phyloP scores from a whole-genome alignment of 768 basidiomycete species.

The Mycena epipterygia region DNA sequence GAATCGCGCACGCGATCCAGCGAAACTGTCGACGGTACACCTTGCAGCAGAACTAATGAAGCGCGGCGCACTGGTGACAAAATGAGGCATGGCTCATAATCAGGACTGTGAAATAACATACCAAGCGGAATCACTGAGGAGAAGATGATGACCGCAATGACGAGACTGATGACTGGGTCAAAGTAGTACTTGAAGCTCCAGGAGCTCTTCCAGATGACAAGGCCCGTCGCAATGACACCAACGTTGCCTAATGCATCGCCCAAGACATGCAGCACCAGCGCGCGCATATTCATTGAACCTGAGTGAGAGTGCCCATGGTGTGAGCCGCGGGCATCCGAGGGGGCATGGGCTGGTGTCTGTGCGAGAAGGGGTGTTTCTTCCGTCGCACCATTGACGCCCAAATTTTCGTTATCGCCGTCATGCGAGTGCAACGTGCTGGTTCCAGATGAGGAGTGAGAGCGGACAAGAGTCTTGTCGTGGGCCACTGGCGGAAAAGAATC shows the following conservation, averaged over 20 bases:
- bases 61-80: constrained; percentile 93
- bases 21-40: constrained; percentile 90
- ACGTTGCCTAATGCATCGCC: constrained; percentile 99
- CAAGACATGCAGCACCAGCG: constrained; percentile 92
- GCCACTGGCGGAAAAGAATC: constrained; percentile 81
- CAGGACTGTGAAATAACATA: no score
- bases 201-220: constrained; percentile 91
- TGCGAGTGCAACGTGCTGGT: constrained; percentile 12
- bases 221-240: constrained; percentile 95
- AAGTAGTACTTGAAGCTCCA: constrained; percentile 92
- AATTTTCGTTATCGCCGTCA: constrained; percentile 38
- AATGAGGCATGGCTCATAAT: no score
- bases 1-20: constrained; percentile 86
- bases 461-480: constrained; percentile 77
- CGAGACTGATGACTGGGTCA: constrained; percentile 92
- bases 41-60: constrained; percentile 95
- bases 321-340: constrained; percentile 38
- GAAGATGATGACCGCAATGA: constrained; percentile 97
- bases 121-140: constrained; percentile 93
- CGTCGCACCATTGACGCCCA: constrained; percentile 31
- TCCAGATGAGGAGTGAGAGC: constrained; percentile 58
- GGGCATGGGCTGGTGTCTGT: constrained; percentile 14
- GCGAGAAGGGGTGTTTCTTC: constrained; percentile 64
- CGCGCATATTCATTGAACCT: constrained; percentile 98
- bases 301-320: constrained; percentile 56